These are phyloP conservation scores for Amphicarpaea edgeworthii DNA, from an alignment of 306 rosid species.

Conservation along the genomic window DNA sequence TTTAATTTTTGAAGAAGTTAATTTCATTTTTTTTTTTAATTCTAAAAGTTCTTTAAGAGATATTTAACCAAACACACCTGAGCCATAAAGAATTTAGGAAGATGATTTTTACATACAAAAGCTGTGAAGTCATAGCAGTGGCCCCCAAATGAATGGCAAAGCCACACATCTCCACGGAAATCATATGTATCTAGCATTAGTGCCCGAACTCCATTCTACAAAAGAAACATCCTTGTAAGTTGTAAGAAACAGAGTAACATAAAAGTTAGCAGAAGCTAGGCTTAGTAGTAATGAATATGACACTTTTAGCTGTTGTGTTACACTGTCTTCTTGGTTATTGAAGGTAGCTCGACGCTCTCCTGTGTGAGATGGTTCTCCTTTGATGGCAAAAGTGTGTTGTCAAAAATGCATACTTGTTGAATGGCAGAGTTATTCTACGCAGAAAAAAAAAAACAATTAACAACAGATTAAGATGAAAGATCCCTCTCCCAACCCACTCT, in stretches of 20 bases:
- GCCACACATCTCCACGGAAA: conserved; percentile 70
- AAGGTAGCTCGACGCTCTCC: conserved; percentile 67
- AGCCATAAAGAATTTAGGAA: too few species aligned
- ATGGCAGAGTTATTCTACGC: too few species aligned
- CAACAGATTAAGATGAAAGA: neutral
- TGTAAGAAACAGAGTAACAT: neutral
- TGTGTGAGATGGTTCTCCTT: conserved; percentile 65
- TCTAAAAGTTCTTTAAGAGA: too few species aligned
- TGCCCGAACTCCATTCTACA: conserved; percentile 74
- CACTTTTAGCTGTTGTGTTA: conserved; percentile 80
- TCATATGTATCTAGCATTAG: conserved; percentile 79
- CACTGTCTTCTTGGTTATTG: conserved; percentile 70
- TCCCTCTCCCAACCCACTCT: neutral
- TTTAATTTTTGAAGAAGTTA: too few species aligned
- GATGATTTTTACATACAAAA: conserved; percentile 60
- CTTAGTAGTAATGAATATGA: neutral
- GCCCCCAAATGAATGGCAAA: conserved; percentile 79
- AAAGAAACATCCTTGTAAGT: conserved; percentile 12
- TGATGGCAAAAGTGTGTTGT: conserved; percentile 58
- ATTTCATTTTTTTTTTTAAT: too few species aligned
- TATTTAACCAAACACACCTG: too few species aligned
- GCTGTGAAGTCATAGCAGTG: conserved; percentile 70
- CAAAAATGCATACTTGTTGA: too few species aligned
- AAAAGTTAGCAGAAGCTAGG: neutral
- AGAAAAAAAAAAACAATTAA: neutral